Conservation (phyloP, 768 basidiomycete species). For the Amanita rimosa region DNA sequence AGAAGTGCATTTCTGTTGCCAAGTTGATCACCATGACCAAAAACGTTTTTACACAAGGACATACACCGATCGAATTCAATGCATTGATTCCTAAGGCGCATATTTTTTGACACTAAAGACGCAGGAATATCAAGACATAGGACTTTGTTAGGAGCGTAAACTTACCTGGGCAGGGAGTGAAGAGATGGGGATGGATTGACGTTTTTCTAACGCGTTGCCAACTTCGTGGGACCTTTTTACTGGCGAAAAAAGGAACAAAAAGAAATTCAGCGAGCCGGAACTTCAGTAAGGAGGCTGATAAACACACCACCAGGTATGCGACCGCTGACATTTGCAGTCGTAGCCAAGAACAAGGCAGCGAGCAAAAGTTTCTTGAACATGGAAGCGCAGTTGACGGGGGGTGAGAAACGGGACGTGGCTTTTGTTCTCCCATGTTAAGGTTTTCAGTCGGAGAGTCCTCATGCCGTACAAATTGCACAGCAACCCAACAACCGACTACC, state of each 20-base stretch:
- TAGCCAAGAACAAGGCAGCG: not conserved
- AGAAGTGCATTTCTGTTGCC: not conserved
- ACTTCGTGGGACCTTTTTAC: not conserved
- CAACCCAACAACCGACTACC: too few relatives aligned
- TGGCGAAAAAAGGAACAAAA: too few relatives aligned
- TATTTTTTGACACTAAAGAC: not conserved
- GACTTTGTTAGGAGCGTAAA: not conserved
- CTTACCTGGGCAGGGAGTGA: not conserved
- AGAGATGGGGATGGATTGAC: not conserved
- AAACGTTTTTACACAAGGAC: not conserved
- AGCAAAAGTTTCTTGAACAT: not conserved
- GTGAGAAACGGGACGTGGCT: too few relatives aligned
- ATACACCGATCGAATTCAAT: not conserved
- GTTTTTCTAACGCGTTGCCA: not conserved
- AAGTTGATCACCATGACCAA: not conserved
- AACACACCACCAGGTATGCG: not conserved
- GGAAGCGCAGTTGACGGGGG: not conserved
- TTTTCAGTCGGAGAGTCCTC: too few relatives aligned
- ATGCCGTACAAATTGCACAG: too few relatives aligned
- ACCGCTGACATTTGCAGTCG: not conserved
- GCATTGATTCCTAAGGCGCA: not conserved
- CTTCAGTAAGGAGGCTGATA: not conserved
- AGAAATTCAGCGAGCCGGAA: not conserved
- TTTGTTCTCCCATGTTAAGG: too few relatives aligned
- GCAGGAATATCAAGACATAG: too few relatives aligned